A percentile compares a stretch with the other conserved stretches of the same genome.
These are phyloP conservation scores for Chlorella vulgaris DNA, from an alignment of 139 green algal genomes.

Conservation along the genomic window DNA sequence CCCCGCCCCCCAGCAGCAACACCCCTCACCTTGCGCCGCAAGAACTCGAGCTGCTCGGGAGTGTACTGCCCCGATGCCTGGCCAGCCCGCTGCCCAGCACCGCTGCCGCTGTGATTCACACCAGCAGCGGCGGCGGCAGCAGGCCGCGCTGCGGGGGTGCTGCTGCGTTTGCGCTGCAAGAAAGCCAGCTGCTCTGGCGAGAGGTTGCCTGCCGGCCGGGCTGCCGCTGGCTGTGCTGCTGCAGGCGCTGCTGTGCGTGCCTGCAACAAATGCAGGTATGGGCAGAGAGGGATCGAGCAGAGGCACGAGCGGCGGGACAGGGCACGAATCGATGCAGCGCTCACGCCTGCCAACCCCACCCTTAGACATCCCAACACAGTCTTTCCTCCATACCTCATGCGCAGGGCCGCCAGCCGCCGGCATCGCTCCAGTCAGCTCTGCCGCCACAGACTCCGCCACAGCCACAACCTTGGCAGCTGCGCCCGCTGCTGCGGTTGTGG, in stretches of 20 bases:
- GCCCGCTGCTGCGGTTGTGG: neutral
- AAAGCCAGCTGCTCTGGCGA: slow-evolving; percentile 21
- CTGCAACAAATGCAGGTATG: neutral
- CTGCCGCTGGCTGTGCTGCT: neutral
- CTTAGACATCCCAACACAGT: neutral
- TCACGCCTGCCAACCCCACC: neutral
- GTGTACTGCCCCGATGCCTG: neutral
- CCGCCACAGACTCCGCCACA: neutral
- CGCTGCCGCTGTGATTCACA: neutral
- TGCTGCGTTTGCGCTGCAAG: slow-evolving; percentile 13
- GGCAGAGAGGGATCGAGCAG: neutral
- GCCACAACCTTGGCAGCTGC: neutral
- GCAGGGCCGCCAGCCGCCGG: too few species aligned
- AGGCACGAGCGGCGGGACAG: too few species aligned
- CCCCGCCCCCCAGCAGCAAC: neutral
- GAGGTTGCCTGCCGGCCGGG: neutral
- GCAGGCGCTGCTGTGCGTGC: neutral
- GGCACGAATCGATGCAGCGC: neutral
- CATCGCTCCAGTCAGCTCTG: neutral
- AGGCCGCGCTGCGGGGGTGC: neutral
- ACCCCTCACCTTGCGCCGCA: slow-evolving; percentile 1
- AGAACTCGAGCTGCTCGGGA: slow-evolving; percentile 22
- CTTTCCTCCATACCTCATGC: neutral
- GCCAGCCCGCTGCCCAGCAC: too few species aligned
- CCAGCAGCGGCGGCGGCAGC: neutral